Conservation (phyloP, 2,329 filamentous ascomycete genomes). For the Ophiostoma sp. region DNA sequence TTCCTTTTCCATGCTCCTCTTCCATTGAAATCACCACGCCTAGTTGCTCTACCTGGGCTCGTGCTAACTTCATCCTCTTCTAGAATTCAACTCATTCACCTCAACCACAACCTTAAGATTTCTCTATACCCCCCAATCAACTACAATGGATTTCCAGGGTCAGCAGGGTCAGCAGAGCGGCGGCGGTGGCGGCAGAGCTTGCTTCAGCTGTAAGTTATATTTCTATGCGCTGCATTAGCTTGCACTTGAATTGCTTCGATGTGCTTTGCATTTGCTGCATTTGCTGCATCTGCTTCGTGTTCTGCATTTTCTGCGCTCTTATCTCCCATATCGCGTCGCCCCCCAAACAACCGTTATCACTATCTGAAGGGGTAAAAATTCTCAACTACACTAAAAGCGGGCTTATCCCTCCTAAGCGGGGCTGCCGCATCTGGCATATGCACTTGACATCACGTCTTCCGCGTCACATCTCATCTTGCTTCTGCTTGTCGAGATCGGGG, state of each 20-base stretch:
- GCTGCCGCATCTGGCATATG: slow-evolving; percentile 15
- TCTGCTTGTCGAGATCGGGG: slow-evolving; percentile 15
- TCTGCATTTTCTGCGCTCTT: slow-evolving; percentile 5
- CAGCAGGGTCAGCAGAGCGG: slow-evolving; percentile 17
- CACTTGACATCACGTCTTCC: slow-evolving; percentile 14
- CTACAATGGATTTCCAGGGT: slow-evolving; percentile 28
- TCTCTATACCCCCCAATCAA: slow-evolving; percentile 8
- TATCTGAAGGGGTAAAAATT: slow-evolving; percentile 19
- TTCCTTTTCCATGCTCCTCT: neutral
- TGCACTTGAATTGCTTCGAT: neutral
- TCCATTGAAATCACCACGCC: neutral
- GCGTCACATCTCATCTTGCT: slow-evolving; percentile 24
- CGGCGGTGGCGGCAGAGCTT: slow-evolving; percentile 24
- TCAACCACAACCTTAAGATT: slow-evolving; percentile 3
- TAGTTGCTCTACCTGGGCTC: neutral
- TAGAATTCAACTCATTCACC: neutral
- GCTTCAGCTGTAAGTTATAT: slow-evolving; percentile 30
- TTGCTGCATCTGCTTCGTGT: neutral
- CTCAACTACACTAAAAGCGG: slow-evolving; percentile 24
- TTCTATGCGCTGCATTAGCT: neutral
- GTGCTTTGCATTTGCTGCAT: neutral
- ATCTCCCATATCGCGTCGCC: slow-evolving; percentile 9
- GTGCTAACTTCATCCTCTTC: slow-evolving; percentile 15
- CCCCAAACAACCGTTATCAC: slow-evolving; percentile 12
- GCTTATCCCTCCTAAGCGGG: slow-evolving; percentile 19